These are phyloP conservation scores for Candida multigemmis DNA, from an alignment of 805 yeast species.

Conservation along the genomic window DNA sequence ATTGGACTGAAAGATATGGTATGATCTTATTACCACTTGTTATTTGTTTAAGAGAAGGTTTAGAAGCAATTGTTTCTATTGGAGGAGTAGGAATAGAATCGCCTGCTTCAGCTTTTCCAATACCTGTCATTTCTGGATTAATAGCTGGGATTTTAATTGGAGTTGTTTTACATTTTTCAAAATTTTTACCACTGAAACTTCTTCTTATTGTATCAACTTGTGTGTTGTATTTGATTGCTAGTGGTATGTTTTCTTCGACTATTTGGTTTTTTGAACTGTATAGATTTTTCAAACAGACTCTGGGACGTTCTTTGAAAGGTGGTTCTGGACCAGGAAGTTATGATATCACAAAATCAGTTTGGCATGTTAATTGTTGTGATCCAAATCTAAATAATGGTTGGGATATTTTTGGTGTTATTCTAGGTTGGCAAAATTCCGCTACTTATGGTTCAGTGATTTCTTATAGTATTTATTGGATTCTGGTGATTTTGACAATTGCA, in stretches of 20 bases:
- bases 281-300: slow-evolving; percentile 54
- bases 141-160: slow-evolving; percentile 74
- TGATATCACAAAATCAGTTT: slow-evolving; percentile 67
- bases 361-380: slow-evolving; percentile 98
- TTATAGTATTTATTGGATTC: slow-evolving; percentile 90
- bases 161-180: slow-evolving; percentile 63
- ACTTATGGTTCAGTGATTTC: slow-evolving; percentile 86
- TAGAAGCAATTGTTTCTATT: slow-evolving; percentile 37
- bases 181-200: slow-evolving; percentile 72
- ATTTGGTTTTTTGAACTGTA: slow-evolving; percentile 82
- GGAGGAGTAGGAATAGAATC: slow-evolving; percentile 28
- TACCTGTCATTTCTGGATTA: slow-evolving; percentile 86
- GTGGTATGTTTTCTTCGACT: slow-evolving; percentile 90
- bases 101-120: slow-evolving; percentile 62
- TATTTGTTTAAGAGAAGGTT: slow-evolving; percentile 88
- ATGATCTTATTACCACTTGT: slow-evolving; percentile 83
- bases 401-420: slow-evolving; percentile 90
- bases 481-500: no score
- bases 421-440: slow-evolving; percentile 98
- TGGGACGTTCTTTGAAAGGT: slow-evolving; percentile 91
- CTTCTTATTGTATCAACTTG: slow-evolving; percentile 85
- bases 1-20: no score
- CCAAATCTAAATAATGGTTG: slow-evolving; percentile 90
- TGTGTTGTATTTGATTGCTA: slow-evolving; percentile 79
- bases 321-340: slow-evolving; percentile 96